Percentiles rank a stretch among this genome's conserved stretches.
Conservation (phyloP, 129 eudicot genomes). For the Smallanthus sonchifolius region DNA sequence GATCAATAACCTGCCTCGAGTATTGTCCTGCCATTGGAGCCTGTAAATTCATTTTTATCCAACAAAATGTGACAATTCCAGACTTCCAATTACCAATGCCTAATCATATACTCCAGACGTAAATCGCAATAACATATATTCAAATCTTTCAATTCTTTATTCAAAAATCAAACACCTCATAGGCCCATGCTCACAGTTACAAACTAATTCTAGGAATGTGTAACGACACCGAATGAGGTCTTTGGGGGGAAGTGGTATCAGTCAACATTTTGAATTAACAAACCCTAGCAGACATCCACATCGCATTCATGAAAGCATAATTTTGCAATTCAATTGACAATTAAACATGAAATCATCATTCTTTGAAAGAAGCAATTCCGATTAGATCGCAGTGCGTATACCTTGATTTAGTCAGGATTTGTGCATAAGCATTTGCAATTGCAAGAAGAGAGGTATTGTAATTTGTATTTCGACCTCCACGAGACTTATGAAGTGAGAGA, state of each 20-base stretch:
- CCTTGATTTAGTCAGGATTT: conserved; percentile 32
- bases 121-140: neutral
- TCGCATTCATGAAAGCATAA: neutral
- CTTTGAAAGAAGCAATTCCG: neutral
- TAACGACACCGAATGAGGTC: neutral
- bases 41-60: conserved; percentile 68
- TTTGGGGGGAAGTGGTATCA: conserved; percentile 6
- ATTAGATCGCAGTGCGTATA: conserved; percentile 30
- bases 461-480: conserved; percentile 33
- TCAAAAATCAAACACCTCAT: neutral
- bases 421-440: conserved; percentile 17
- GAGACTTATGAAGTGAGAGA: conserved; percentile 31
- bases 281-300: conserved; percentile 3
- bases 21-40: conserved; percentile 64
- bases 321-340: neutral
- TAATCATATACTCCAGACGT: neutral
- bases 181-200: neutral
- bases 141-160: neutral
- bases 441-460: neutral
- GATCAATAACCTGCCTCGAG: conserved; percentile 62
- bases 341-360: neutral
- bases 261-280: conserved; percentile 20
- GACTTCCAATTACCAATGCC: conserved; percentile 3
- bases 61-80: conserved; percentile 21
- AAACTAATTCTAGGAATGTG: neutral